phyloP scores from a whole-genome alignment of 371 early-diverging fungal genomes.

The Circinella umbellata region DNA sequence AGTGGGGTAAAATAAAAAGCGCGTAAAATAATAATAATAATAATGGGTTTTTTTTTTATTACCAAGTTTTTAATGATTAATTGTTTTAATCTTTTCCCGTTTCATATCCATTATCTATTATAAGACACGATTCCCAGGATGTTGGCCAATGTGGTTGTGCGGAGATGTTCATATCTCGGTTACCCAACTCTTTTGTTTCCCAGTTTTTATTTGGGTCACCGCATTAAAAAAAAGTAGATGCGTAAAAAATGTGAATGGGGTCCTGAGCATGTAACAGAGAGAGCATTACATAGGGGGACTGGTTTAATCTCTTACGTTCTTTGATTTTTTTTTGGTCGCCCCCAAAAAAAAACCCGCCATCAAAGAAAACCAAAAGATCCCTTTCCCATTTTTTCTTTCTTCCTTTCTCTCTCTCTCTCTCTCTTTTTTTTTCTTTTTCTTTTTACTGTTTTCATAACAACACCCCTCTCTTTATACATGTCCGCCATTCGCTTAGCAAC shows the following conservation, averaged over 20 bases:
- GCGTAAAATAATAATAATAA: too few species aligned
- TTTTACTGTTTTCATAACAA: constrained; percentile 13
- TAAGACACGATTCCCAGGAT: neutral
- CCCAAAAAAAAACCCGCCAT: neutral
- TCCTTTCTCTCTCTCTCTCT: constrained; percentile 16
- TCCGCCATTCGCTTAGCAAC: constrained; percentile 46
- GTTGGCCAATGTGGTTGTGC: neutral
- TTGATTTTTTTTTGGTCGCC: neutral
- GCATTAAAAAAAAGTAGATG: neutral
- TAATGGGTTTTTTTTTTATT: too few species aligned
- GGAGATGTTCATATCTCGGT: neutral
- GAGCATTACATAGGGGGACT: too few species aligned
- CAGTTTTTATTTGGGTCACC: constrained; percentile 5
- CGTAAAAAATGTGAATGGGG: too few species aligned
- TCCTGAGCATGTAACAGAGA: too few species aligned
- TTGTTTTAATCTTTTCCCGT: too few species aligned
- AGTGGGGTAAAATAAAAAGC: too few species aligned
- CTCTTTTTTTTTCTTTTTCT: constrained; percentile 7
- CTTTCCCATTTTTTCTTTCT: constrained; percentile 15
- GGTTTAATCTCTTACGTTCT: too few species aligned
- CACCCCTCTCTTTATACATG: constrained; percentile 41
- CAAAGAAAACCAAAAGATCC: neutral
- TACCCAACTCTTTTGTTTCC: neutral
- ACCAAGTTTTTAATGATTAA: too few species aligned
- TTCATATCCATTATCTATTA: neutral